These are phyloP conservation scores for Phaffia rhodozyma DNA, from an alignment of 1,284 basidiomycete species.

Conservation along the genomic window DNA sequence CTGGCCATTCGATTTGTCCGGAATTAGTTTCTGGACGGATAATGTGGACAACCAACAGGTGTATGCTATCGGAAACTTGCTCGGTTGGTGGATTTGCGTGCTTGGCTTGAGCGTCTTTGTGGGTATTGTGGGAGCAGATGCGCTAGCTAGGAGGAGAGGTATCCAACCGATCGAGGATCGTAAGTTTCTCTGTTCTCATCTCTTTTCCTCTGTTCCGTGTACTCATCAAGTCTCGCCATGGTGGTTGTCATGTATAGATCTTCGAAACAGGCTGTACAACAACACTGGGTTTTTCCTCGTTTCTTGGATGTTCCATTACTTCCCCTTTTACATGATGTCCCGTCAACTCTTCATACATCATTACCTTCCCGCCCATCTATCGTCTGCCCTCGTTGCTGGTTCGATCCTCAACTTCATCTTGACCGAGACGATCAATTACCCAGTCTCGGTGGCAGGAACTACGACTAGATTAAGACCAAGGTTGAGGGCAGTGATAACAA, in stretches of 20 bases:
- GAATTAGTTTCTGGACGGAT: slow-evolving; percentile 97
- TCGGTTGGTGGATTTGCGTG: slow-evolving; percentile 90
- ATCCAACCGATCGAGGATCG: slow-evolving; percentile 74
- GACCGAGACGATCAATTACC: slow-evolving; percentile 86
- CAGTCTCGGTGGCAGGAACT: slow-evolving; percentile 58
- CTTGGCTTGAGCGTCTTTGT: slow-evolving; percentile 74
- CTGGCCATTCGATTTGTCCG: slow-evolving; percentile 92
- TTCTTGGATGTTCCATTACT: slow-evolving; percentile 90
- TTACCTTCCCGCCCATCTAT: slow-evolving; percentile 89
- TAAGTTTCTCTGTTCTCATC: slow-evolving; percentile 36
- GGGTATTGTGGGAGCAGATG: slow-evolving; percentile 78
- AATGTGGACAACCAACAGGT: slow-evolving; percentile 77
- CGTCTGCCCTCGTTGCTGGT: slow-evolving; percentile 81
- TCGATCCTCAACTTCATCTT: slow-evolving; percentile 82
- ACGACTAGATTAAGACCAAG: slow-evolving; percentile 48
- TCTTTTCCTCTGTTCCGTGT: too few species aligned
- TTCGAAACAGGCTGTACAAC: slow-evolving; percentile 86
- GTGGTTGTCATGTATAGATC: slow-evolving; percentile 40
- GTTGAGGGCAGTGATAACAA: slow-evolving; percentile 58
- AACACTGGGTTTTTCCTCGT: slow-evolving; percentile 89
- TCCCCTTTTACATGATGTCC: slow-evolving; percentile 96
- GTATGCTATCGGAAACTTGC: slow-evolving; percentile 86
- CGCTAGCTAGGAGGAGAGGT: slow-evolving; percentile 72
- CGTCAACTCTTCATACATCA: slow-evolving; percentile 96
- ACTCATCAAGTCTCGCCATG: neutral